phyloP scores from a whole-genome alignment of 1,284 basidiomycete species.

The Apiotrichum porosum region DNA sequence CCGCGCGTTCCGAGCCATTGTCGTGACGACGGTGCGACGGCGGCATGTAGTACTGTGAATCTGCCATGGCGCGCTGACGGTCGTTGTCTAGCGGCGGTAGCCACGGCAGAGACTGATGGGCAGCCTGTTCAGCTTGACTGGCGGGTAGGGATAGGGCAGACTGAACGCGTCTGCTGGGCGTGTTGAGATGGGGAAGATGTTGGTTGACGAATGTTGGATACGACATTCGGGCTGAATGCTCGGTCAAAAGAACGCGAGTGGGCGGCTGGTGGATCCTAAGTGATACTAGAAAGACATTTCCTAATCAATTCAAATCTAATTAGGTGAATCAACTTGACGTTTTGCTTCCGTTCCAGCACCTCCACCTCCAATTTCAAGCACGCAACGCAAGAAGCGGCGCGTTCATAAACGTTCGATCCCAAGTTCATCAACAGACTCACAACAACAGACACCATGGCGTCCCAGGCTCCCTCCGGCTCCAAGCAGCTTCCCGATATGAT shows the following conservation, averaged over 20 bases:
- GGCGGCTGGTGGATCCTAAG: too few species aligned
- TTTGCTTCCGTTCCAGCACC: conserved; percentile 1
- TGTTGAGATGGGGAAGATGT: not conserved
- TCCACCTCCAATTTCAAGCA: conserved; percentile 2
- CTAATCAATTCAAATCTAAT: not conserved
- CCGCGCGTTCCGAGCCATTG: not conserved
- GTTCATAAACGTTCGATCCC: conserved; percentile 4
- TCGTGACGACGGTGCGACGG: conserved; percentile 1
- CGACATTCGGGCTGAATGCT: too few species aligned
- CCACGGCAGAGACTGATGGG: not conserved
- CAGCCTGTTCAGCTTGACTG: too few species aligned
- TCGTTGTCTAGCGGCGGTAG: not conserved
- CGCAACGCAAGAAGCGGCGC: too few species aligned
- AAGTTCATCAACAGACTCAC: not conserved
- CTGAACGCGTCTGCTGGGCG: too few species aligned
- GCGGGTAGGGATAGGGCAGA: too few species aligned
- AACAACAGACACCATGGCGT: not conserved
- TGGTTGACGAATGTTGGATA: too few species aligned
- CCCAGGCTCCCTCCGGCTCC: not conserved
- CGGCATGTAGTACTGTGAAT: conserved; percentile 18
- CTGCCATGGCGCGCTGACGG: conserved; percentile 6
- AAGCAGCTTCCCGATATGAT: conserved; percentile 48
- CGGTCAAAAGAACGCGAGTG: too few species aligned
- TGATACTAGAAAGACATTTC: too few species aligned
- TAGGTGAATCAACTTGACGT: not conserved